phyloP scores from a whole-genome alignment of 352 stramenopile species.

The Thraustochytrium striatum region DNA sequence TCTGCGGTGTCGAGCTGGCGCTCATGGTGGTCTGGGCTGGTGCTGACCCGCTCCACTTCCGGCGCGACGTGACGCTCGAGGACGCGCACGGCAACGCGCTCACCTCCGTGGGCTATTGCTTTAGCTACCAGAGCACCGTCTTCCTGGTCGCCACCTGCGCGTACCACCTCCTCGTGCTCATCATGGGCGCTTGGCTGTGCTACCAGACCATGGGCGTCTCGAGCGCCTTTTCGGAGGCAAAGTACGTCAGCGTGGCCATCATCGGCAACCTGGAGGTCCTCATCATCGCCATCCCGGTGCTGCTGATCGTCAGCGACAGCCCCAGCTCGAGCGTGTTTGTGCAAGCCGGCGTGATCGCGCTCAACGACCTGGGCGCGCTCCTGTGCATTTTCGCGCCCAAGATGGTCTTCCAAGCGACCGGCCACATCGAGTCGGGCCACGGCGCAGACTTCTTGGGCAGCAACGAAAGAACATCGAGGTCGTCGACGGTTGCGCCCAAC shows the following conservation, averaged over 20 bases:
- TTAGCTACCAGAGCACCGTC: not conserved
- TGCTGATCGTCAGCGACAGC: not conserved
- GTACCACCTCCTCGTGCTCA: not conserved
- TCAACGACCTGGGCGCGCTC: not conserved
- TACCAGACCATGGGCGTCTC: not conserved
- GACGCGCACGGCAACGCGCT: too few relatives aligned
- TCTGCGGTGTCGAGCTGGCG: not conserved
- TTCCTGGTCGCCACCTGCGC: too few relatives aligned
- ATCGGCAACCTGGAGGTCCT: conserved; percentile 9
- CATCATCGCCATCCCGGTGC: not conserved
- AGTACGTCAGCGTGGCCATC: not conserved
- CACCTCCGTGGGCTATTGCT: too few relatives aligned
- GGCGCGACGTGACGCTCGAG: too few relatives aligned
- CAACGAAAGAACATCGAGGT: too few relatives aligned
- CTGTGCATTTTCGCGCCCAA: not conserved
- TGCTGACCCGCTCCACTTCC: too few relatives aligned
- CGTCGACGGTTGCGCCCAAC: too few relatives aligned
- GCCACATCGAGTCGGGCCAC: too few relatives aligned
- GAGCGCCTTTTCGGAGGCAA: not conserved
- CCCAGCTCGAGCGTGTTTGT: not conserved
- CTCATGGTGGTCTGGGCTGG: not conserved
- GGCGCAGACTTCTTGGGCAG: too few relatives aligned
- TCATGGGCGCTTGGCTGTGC: not conserved
- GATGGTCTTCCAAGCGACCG: too few relatives aligned
- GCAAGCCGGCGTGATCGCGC: not conserved